Evolutionary conservation across 2,329 filamentous ascomycete species (phyloP), one percentile per base, ranked within the genome.

Genomic region (Fonsecaea multimorphosa): DNA sequence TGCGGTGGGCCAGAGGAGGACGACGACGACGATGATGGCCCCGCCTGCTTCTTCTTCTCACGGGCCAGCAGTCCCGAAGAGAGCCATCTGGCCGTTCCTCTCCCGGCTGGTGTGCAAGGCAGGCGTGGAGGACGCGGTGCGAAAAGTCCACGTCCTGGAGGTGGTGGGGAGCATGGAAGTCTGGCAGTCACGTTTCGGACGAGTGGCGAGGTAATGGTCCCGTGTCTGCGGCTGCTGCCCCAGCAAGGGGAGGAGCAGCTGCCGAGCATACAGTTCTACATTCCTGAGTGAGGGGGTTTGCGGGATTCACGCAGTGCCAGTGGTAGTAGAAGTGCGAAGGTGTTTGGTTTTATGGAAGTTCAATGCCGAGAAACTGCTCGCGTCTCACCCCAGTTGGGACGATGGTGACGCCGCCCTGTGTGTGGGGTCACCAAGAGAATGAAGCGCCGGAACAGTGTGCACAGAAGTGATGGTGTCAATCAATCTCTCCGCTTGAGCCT

Each of bases 191-290:
- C 56, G 19, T 34, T 19, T 31, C 40, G 56, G 16, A 58, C 2
- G 19, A 32, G n/a, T 19, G 2, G 12, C 22, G 24, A 40, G n/a
- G 32, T 19, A 22, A 29, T 40, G 5, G 34, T 46, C 22, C 56
- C 56, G 32, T 58, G 31, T 58, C 27, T 58, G 40, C 40, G 27
- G 52, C 52, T 58, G 16, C 40, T 31, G 29, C 29, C 29, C 29
- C 29, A 31, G 29, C 3, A 31, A 8, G 29, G 36, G 27, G 31
- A 22, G 8, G 2, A 46, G 40, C 19, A 44, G 56, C 38, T 46
- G 27, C 29, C 19, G 16, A 58, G 27, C 56, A 58, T 58, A 32
- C 56, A 58, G 56, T 12, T n/a, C 44, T 49, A 49, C 44, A 49
- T 49, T 27, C 44, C 44, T 14, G 19, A 12, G 19, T 14, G 19